A percentile compares a stretch with the other conserved stretches of the same genome.
Conservation (phyloP, 1,284 basidiomycete species). For the Polyporus tsugae region DNA sequence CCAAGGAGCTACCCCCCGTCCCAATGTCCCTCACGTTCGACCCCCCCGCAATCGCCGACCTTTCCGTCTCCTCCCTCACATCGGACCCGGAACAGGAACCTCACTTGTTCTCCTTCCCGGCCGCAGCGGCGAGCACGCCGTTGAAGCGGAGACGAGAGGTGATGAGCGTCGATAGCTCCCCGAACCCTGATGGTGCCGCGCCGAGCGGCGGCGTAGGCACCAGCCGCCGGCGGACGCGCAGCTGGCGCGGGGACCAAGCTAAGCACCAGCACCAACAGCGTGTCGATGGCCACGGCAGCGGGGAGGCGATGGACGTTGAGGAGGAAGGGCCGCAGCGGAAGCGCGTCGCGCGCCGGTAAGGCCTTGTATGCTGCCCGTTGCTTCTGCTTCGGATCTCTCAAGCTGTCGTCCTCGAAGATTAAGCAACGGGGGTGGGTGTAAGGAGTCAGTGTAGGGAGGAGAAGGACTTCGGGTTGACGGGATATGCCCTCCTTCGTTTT, state of each 20-base stretch:
- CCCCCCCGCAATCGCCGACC: slow-evolving; percentile 24
- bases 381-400: background rate
- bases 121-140: slow-evolving; percentile 32
- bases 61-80: slow-evolving; percentile 13
- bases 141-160: slow-evolving; percentile 49
- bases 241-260: slow-evolving; percentile 35
- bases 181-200: slow-evolving; percentile 14
- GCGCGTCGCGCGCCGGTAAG: slow-evolving; percentile 45
- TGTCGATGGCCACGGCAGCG: slow-evolving; percentile 14
- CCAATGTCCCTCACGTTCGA: slow-evolving; percentile 26
- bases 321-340: slow-evolving; percentile 50
- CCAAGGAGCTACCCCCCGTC: slow-evolving; percentile 27
- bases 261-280: slow-evolving; percentile 25
- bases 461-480: background rate
- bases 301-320: slow-evolving; percentile 49
- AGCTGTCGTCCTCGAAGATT: background rate
- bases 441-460: background rate
- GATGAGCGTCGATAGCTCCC: slow-evolving; percentile 39
- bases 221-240: slow-evolving; percentile 38
- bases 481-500: slow-evolving; percentile 8
- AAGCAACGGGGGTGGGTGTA: too few relatives aligned
- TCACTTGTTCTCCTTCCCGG: slow-evolving; percentile 5
- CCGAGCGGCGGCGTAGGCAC: slow-evolving; percentile 23
- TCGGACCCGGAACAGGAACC: background rate
- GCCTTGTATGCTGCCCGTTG: background rate